These are phyloP conservation scores for Microdochium bolleyi DNA, from an alignment of 2,329 filamentous ascomycete genomes.

Conservation along the genomic window DNA sequence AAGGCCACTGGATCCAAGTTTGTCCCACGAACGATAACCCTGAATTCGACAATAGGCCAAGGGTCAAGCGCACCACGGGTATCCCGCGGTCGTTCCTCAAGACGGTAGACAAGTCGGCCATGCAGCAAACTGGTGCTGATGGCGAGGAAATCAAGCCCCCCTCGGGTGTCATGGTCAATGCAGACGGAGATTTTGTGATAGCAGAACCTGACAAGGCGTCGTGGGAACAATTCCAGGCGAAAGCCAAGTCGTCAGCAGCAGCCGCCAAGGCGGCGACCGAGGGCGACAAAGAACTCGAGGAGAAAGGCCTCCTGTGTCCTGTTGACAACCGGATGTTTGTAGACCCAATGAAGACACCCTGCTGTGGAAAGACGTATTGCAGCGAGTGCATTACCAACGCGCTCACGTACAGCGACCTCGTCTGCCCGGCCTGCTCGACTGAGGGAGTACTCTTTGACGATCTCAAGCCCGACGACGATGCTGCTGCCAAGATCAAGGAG, in stretches of 20 bases:
- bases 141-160: conserved; percentile 71
- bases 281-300: conserved; percentile 79
- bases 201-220: conserved; percentile 90
- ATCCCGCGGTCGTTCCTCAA: conserved; percentile 94
- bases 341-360: conserved; percentile 98
- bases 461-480: conserved; percentile 74
- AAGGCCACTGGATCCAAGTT: conserved; percentile 98
- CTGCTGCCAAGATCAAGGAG: conserved; percentile 67
- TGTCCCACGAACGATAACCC: conserved; percentile 99
- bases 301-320: conserved; percentile 82
- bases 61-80: conserved; percentile 92
- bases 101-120: conserved; percentile 84
- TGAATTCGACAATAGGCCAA: conserved; percentile 85
- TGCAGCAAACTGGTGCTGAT: conserved; percentile 65
- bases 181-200: conserved; percentile 95
- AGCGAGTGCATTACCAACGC: conserved; percentile 99
- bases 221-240: conserved; percentile 96
- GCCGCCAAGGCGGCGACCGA: conserved; percentile 70
- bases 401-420: conserved; percentile 95
- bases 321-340: conserved; percentile 98
- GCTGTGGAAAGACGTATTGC: conserved; percentile 97
- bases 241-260: conserved; percentile 77
- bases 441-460: conserved; percentile 92
- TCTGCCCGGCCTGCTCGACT: conserved; percentile 85
- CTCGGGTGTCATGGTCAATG: conserved; percentile 93